Conservation (phyloP, 805 yeast genomes). For the Kockiozyma suomiensis region DNA sequence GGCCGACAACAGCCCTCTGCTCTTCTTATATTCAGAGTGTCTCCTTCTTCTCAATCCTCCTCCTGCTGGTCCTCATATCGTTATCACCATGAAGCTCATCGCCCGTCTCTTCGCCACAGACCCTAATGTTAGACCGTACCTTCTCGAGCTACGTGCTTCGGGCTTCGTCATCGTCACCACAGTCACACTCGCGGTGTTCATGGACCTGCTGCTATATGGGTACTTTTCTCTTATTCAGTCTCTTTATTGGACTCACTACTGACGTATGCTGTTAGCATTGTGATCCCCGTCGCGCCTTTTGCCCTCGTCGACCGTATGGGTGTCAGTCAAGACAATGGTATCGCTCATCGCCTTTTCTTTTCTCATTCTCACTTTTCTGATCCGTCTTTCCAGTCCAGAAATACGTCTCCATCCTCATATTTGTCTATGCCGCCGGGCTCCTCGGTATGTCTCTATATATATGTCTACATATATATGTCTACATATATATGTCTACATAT, state of each 20-base stretch:
- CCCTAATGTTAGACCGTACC: constrained; percentile 7
- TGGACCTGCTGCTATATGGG: constrained; percentile 42
- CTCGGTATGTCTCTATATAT: constrained; percentile 28
- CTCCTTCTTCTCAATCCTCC: too few relatives aligned
- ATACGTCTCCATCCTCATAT: constrained; percentile 39
- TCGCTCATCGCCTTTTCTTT: background rate
- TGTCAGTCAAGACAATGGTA: constrained; percentile 33
- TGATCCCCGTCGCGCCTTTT: constrained; percentile 43
- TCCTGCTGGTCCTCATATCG: too few relatives aligned
- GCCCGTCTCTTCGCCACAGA: constrained; percentile 5
- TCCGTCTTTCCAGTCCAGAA: constrained; percentile 33
- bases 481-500: background rate
- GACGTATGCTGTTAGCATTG: constrained; percentile 23
- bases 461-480: background rate
- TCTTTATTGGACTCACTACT: background rate
- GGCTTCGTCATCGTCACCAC: constrained; percentile 36
- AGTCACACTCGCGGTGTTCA: constrained; percentile 41
- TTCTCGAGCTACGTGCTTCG: constrained; percentile 22
- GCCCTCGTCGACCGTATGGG: constrained; percentile 39
- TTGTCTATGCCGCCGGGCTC: constrained; percentile 42
- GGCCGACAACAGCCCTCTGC: too few relatives aligned
- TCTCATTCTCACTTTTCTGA: too few relatives aligned
- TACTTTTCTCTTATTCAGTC: background rate
- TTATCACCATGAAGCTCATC: background rate
- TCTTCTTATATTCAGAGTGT: too few relatives aligned